Evolutionary conservation across 192 early-diverging fungal species (phyloP), one percentile per base, ranked within the genome.

Genomic region (Linnemannia exigua): DNA sequence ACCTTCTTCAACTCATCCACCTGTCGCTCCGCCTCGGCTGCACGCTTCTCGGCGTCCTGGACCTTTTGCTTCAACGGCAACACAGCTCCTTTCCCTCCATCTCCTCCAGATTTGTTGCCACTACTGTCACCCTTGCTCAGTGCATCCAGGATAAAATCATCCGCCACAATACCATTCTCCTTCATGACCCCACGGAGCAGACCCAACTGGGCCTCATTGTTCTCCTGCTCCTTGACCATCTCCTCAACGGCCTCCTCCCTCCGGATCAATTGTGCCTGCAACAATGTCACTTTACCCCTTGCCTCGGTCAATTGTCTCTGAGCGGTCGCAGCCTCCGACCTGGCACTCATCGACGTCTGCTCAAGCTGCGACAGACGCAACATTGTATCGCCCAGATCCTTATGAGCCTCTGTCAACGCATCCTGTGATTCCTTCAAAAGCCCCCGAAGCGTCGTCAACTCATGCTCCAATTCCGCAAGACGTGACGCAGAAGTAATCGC

Each of bases 121-220:
- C 41, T 73, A 37, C 46, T 63, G 31, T 44, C 51, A 68, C 72
- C 76, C 38, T 71, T 73, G 74, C 69, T 86, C 75, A 69, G 15
- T 8, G 72, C 70, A 37, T 77, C 71, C 8, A 74, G 38, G 41
- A 79, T 81, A 46, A 70, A 68, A 46, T 80, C 70, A 25, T 88
- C 81, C 5, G 87, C 87, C 50, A 82, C 28, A 4, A 90, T 67
- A 19, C 89, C 89, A 67, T 87, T 89, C 31, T 89, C 85, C 28
- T 79, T 82, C 81, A 89, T 87, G 33, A 88, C 84, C 6, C 85
- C 81, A 41, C 82, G 82, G 80, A 93, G 88, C 87, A 93, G 88
- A 11, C 82, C 79, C 4, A 91, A 44, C 58, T 91, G 88, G 8
- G 89, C 87, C 69, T 91, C 87, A 51, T 84, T 84, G 69, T 89